Percentiles rank a stretch among this genome's conserved stretches.
Conservation (phyloP, 208 protist species). For the Acanthamoeba royreba region DNA sequence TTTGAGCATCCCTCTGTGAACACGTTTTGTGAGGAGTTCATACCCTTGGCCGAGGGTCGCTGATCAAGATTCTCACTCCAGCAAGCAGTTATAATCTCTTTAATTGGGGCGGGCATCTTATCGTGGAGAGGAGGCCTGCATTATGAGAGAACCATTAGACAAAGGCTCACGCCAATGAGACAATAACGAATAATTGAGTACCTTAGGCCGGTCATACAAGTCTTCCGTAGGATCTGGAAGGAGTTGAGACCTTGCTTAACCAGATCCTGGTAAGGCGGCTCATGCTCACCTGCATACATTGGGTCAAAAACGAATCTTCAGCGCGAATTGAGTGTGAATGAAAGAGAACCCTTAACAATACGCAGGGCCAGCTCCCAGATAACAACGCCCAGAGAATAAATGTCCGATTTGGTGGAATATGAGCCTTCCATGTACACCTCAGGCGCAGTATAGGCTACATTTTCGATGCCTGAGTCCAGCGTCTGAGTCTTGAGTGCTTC, state of each 20-base stretch:
- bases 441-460: slow-evolving; percentile 35
- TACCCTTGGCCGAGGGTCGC: slow-evolving; percentile 27
- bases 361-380: slow-evolving; percentile 17
- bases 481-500: slow-evolving; percentile 15
- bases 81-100: background rate
- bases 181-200: too few relatives aligned
- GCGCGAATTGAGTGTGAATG: too few relatives aligned
- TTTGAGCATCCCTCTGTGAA: too few relatives aligned
- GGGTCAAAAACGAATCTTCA: too few relatives aligned
- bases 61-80: background rate
- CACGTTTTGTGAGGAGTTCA: background rate
- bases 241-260: slow-evolving; percentile 28
- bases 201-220: slow-evolving; percentile 6
- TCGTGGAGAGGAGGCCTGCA: background rate
- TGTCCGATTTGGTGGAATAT: background rate
- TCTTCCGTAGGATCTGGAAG: slow-evolving; percentile 37
- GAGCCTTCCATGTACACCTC: slow-evolving; percentile 34
- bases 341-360: slow-evolving; percentile 16
- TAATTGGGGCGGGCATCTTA: background rate
- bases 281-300: background rate
- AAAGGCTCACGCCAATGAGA: too few relatives aligned
- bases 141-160: too few relatives aligned
- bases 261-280: background rate
- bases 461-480: slow-evolving; percentile 24
- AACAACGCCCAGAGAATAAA: background rate